Evolutionary conservation across 495 filamentous ascomycete genomes (phyloP), one percentile per base, ranked within the genome.

Genomic region (Daldinia vernicosa): DNA sequence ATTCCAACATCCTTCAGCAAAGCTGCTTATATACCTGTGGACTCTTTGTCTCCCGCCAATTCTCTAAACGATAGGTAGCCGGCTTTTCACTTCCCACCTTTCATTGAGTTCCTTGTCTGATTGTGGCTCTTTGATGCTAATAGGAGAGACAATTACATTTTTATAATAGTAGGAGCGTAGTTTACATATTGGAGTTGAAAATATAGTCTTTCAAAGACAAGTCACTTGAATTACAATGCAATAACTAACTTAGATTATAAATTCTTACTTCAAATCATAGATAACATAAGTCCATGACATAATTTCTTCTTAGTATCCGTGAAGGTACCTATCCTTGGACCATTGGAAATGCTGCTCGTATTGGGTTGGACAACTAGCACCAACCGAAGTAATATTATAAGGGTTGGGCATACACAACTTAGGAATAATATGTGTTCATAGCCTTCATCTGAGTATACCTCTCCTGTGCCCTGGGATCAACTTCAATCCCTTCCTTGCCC

Each of bases 41-140:
- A 11, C 45, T 35, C 53, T 69, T 69, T 63, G 35, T 63, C 17
- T 37, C 15, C 12, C 50, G 7, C 5, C 8, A n/a, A 43, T 11
- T 12, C 4, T 39, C 2, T 15, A 47, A 15, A 45, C 37, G 35
- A 39, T 15, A 33, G 35, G 30, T 15, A 33, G 0, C 1, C 9
- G 19, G 15, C 43, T 53, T 22, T 50, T 54, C 24, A 15, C 30
- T 35, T 17, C 30, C n/a, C 24, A 15, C 5, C 14, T 19, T 56
- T 11, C 4, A 24, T 8, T 47, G 19, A 30, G 26, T 4, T 17
- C 14, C 7, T 28, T 53, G 51, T 53, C n/a, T 53, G 1, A 15
- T 28, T 17, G 3, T 19, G n/a, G 7, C 1, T 28, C 51, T 53
- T 53, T 53, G 24, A 47, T 47, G 19, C 9, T 24, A 47, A 47